Base-by-base conservation (phyloP, 352 stramenopile species). In the Phytopythium helicoides region DNA sequence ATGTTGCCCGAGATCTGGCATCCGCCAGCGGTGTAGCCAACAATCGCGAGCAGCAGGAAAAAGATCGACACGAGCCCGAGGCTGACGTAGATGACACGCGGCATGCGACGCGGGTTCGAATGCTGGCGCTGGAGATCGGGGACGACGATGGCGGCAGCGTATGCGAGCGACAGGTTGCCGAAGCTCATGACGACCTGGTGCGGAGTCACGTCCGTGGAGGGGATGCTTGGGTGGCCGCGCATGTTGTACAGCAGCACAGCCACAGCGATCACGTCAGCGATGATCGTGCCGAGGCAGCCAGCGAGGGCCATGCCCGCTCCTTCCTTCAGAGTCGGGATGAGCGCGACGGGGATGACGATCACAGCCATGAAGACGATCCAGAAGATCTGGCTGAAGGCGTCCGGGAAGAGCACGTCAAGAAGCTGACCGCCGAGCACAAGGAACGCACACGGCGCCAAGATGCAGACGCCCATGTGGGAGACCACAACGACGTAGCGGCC, bases 1-100 rank as follows among this genome's bases (percentile, higher is more conserved):
- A 67, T 40, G 45, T 67, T 67, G 18, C 59, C 54, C 31, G 59
- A 52, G 46, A 54, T 68, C 38, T 78, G 66, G 54, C 66, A 78
- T 6, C 68, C 65, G 19, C 73, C 36, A 1, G 56, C 54, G 1
- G 50, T 67, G 52, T 72, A 74, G 19, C 64, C 68, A 1, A 54
- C 56, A 47, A 69, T 53, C 21, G 61, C 68, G 31, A 77, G 46
- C 15, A 63, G 50, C 23, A 71, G 38, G 56, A 76, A 76, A 44
- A 76, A 58, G n/a, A 53, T 36, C 11, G 68, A 76, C 10, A 73
- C 56, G 11, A 68, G 45, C 8, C 46, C 58, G 2, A 78, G 45
- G n/a, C 66, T 75, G 14, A 72, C 62, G 19, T 56, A 45, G 28
- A 78, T 69, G 49, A 78, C 62, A 19, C 68, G 65, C 3, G 68